Base-by-base conservation (phyloP, 2,329 filamentous ascomycete genomes). In the Xenosphaeropsis pyriputrescens region DNA sequence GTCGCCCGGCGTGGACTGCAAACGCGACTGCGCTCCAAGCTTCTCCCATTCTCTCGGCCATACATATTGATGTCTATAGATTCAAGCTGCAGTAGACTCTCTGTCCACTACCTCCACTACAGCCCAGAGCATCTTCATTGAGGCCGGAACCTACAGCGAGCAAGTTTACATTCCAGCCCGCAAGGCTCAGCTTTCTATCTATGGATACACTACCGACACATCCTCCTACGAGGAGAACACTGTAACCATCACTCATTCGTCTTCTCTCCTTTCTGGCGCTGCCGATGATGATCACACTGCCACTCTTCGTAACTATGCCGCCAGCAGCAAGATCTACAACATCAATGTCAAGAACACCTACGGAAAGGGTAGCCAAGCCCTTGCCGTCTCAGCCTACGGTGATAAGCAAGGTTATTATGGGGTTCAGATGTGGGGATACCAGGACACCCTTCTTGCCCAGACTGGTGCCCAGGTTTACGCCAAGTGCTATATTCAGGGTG, bases 261-360 rank as follows among this genome's bases (percentile, higher is more conserved):
- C 57, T 32, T 61, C 59, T 43, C 61, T 65, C 34, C 52, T 58
- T 30, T 52, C 57, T 34, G 52, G 54, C 13, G 45, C 53, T 17
- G 62, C 51, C 35, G 59, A 68, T 38, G 67, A 71, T 39, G 44
- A 52, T 37, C 15, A 16, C 6, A 65, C 44, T 4, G 49, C 47
- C 15, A 55, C 50, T 5, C 45, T 55, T 37, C 49, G 51, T 29
- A 52, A 55, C 39, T 32, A 40, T 14, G 46, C 65, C 4, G 64
- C 56, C 3, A 71, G 67, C 61, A 67, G 47, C 38, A 67, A 65
- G 43, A 60, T 75, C 35, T 75, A 75, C 59, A 75, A 75, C 50
- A 61, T 76, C 57, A 73, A 75, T 50, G 57, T 73, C 3, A 62
- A 60, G 36, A 72, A 72, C 41, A 57, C 62, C n/a, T 57, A 62